Base-by-base conservation (phyloP, 208 protist species). In the Naegleria fowleri region DNA sequence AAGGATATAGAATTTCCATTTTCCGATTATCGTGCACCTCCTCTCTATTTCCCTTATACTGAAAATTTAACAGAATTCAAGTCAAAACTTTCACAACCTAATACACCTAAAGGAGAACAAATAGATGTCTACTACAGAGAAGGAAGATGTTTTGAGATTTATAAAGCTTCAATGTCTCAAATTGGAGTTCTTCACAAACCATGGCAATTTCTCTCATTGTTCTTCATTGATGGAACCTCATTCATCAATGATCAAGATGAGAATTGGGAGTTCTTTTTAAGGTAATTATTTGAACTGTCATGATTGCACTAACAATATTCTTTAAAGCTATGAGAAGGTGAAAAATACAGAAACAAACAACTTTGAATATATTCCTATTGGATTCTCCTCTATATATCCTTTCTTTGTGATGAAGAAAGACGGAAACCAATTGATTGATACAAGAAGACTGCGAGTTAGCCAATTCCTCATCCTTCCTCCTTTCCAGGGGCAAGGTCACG, bases 381-480 rank as follows among this genome's bases (percentile, higher is more conserved):
- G 86, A 75, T 89, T 55, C 29, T 25, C 48, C 7, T 48, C 86
- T 38, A 40, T 89, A 15, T 89, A 89, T 40, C 86, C 41, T 40
- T 89, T 89, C n/a, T 89, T 55, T 67, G 19, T 11, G 2, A 11
- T 79, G 29, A 79, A 79, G 67, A 79, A 79, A 36, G 67, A 79
- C 29, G 67, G 25, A 15, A n/a, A 33, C 9, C 25, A 36, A 79
- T 89, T 48, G 11, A 0, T 22, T n/a, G 86, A 89, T 41, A 67
- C 11, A 29, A 89, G 36, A 41, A 55, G 86, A 89, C 36, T 89
- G 15, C n/a, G 86, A 52, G 51, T 89, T 0, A 43, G 33, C 41
- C 86, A 89, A 67, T 59, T 89, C 59, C 25, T 89, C 16, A 67
- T 89, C 19, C 39, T 89, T 25, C 86, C 86, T 39, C 51, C 86